Base-by-base conservation (phyloP, 192 early-diverging fungal species). In the Podila clonocystis region DNA sequence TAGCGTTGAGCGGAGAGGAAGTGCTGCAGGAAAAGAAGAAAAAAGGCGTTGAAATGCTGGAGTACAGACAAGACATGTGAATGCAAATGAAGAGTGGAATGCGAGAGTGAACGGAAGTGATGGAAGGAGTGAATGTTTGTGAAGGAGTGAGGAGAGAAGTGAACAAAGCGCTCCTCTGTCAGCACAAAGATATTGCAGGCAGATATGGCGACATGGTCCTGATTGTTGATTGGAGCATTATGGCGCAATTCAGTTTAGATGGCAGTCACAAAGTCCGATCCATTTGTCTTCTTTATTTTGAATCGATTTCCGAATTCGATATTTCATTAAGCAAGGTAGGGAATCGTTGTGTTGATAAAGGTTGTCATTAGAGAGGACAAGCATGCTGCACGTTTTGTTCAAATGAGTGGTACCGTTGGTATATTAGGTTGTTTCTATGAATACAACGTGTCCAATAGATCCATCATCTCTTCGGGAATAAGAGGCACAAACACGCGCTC, bases 381-480 rank as follows among this genome's bases (percentile, higher is more conserved):
- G 12, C 9, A 12, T 12, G 38, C 3, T 33, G n/a, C n/a, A n/a
- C n/a, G n/a, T n/a, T n/a, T n/a, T n/a, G n/a, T n/a, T n/a, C n/a
- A n/a, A n/a, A n/a, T n/a, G n/a, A n/a, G n/a, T n/a, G 33, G 33
- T 33, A 33, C 33, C n/a, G n/a, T n/a, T n/a, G n/a, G 41, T 15
- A 45, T 15, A 45, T 45, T 17, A 45, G 41, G 2, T 45, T 15
- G 13, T 45, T 45, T 45, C 41, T 45, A 15, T 41, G 41, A 41
- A 15, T 41, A 17, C 41, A 45, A 67, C 33, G 58, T 72, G 41
- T 70, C 69, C 34, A 79, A 45, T 19, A 61, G n/a, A 7, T 62
- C 50, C 70, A 80, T 69, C 62, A 73, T 67, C 11, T 80, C 66
- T 34, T 80, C 70, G 17, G 77, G 77, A 55, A 80, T 80, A 12